phyloP scores from a whole-genome alignment of 2,329 filamentous ascomycete genomes.

The Aspergillus aculeatus region DNA sequence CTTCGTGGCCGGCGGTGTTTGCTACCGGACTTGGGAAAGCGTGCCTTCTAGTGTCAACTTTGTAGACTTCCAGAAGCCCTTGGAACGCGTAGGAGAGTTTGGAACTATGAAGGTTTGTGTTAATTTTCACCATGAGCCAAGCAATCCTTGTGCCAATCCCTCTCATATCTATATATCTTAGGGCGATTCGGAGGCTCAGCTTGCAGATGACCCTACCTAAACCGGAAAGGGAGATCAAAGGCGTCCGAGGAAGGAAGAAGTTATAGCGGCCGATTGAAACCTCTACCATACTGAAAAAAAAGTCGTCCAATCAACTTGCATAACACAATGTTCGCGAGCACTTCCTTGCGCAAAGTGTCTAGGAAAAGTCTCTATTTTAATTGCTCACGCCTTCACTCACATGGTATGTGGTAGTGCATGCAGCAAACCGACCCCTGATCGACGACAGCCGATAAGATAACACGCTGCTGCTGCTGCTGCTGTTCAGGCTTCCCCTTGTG shows the following conservation, averaged over 20 bases:
- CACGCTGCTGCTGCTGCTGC: not conserved
- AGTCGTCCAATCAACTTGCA: not conserved
- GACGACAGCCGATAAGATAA: not conserved
- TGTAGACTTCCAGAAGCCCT: conserved; percentile 17
- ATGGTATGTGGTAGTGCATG: not conserved
- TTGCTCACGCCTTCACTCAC: not conserved
- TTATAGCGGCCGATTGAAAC: not conserved
- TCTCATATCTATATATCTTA: not conserved
- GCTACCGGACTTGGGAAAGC: conserved; percentile 13
- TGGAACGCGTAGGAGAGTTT: conserved; percentile 7
- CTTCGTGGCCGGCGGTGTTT: not conserved
- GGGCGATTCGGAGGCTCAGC: not conserved
- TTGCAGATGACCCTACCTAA: not conserved
- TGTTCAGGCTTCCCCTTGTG: not conserved
- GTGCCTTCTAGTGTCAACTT: conserved; percentile 9
- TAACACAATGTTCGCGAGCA: not conserved
- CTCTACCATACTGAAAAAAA: not conserved
- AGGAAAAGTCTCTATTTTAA: not conserved
- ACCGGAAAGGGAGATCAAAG: not conserved
- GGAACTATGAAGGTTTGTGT: not conserved
- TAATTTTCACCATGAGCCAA: not conserved
- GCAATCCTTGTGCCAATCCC: conserved; percentile 4
- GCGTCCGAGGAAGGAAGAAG: not conserved
- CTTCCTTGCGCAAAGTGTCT: not conserved
- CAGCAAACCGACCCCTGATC: not conserved